Conservation (phyloP, 768 basidiomycete species). For the Termitomyces sp. region DNA sequence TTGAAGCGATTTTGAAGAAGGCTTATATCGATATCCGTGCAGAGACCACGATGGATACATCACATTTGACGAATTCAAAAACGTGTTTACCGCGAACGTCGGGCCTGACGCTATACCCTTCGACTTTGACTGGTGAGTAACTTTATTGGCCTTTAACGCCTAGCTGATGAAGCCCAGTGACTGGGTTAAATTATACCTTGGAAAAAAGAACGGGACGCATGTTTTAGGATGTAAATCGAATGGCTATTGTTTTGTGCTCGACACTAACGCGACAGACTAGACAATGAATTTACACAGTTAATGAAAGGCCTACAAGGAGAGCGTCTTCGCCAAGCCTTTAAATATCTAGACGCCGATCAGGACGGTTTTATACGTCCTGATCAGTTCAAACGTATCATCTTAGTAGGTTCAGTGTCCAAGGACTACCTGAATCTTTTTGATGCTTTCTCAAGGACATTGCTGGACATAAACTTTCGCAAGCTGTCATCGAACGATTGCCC, state of each 20-base stretch:
- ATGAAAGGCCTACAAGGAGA: constrained; percentile 99
- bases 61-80: constrained; percentile 92
- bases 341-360: constrained; percentile 80
- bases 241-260: not conserved
- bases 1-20: not conserved
- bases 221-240: constrained; percentile 78
- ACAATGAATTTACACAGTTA: constrained; percentile 95
- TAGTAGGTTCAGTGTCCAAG: constrained; percentile 45
- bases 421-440: not conserved
- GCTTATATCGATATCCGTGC: constrained; percentile 9
- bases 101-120: constrained; percentile 84
- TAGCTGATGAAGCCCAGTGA: constrained; percentile 40
- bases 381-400: constrained; percentile 92
- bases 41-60: constrained; percentile 92
- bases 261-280: constrained; percentile 28
- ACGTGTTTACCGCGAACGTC: constrained; percentile 78
- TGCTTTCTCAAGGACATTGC: constrained; percentile 69
- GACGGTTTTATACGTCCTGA: constrained; percentile 93
- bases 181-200: constrained; percentile 95
- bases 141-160: not conserved
- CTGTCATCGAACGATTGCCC: constrained; percentile 87
- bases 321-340: constrained; percentile 93
- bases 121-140: constrained; percentile 80
- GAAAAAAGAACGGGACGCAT: constrained; percentile 86
- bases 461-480: constrained; percentile 94